phyloP scores from a whole-genome alignment of 176 grass and related monocot species.

The Juncus effusus region DNA sequence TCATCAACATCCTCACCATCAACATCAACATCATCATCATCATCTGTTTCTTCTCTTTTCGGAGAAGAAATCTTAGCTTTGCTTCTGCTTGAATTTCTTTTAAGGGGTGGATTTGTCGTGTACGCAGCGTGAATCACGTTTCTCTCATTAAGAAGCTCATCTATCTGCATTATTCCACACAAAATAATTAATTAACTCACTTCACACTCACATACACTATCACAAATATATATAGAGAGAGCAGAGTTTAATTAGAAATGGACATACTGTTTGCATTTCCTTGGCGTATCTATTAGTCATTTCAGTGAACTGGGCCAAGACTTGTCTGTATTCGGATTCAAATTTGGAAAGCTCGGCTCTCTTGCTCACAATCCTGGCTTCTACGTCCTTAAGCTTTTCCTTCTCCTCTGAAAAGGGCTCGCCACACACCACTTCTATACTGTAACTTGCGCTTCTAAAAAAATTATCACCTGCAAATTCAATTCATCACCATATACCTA shows the following conservation, averaged over 20 bases:
- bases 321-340: conserved; percentile 88
- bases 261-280: conserved; percentile 86
- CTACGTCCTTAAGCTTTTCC: conserved; percentile 64
- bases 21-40: conserved; percentile 33
- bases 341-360: conserved; percentile 92
- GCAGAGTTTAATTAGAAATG: no score
- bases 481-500: conserved; percentile 4
- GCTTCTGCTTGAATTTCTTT: conserved; percentile 59
- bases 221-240: background rate
- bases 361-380: conserved; percentile 86
- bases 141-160: conserved; percentile 77
- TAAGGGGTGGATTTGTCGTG: conserved; percentile 58
- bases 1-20: conserved; percentile 36
- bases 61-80: conserved; percentile 49
- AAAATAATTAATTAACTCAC: background rate
- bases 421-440: conserved; percentile 74
- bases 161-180: conserved; percentile 43
- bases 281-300: conserved; percentile 96
- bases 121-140: conserved; percentile 82
- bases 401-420: conserved; percentile 79
- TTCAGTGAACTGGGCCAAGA: conserved; percentile 85
- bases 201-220: background rate
- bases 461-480: conserved; percentile 82
- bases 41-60: conserved; percentile 38
- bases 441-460: conserved; percentile 91